phyloP scores from a whole-genome alignment of 257 asterid genomes.

The Leonotis leonurus region DNA sequence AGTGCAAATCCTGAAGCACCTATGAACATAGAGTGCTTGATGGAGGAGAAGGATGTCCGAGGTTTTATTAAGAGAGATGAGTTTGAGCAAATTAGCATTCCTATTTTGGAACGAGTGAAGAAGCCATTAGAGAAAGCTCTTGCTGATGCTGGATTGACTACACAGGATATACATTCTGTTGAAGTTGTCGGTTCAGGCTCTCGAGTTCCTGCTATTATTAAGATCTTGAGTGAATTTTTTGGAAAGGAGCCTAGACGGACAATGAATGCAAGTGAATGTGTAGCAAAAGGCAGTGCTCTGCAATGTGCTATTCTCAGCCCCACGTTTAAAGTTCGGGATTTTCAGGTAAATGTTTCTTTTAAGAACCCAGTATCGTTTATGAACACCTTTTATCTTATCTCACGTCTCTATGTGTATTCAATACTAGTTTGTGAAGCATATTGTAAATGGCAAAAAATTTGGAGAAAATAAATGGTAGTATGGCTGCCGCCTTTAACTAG shows the following conservation, averaged over 20 bases:
- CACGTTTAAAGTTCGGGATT: conserved; percentile 76
- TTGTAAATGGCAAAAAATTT: neutral
- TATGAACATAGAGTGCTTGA: conserved; percentile 74
- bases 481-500: too few species aligned
- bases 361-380: neutral
- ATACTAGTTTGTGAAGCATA: neutral
- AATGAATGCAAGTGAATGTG: conserved; percentile 92
- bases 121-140: conserved; percentile 81
- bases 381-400: neutral
- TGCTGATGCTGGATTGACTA: conserved; percentile 58
- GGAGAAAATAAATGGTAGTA: too few species aligned
- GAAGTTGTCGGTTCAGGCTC: conserved; percentile 87
- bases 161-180: conserved; percentile 54
- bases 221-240: conserved; percentile 70
- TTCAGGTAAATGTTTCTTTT: conserved; percentile 40
- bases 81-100: conserved; percentile 69
- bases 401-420: neutral
- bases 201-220: conserved; percentile 71
- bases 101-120: conserved; percentile 76
- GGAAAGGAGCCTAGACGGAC: conserved; percentile 86
- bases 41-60: conserved; percentile 85
- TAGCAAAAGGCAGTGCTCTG: conserved; percentile 72
- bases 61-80: conserved; percentile 81
- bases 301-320: conserved; percentile 82
- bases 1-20: conserved; percentile 88